These are phyloP conservation scores for Tolypocladium album DNA, from an alignment of 2,329 filamentous ascomycete species.

Conservation along the genomic window DNA sequence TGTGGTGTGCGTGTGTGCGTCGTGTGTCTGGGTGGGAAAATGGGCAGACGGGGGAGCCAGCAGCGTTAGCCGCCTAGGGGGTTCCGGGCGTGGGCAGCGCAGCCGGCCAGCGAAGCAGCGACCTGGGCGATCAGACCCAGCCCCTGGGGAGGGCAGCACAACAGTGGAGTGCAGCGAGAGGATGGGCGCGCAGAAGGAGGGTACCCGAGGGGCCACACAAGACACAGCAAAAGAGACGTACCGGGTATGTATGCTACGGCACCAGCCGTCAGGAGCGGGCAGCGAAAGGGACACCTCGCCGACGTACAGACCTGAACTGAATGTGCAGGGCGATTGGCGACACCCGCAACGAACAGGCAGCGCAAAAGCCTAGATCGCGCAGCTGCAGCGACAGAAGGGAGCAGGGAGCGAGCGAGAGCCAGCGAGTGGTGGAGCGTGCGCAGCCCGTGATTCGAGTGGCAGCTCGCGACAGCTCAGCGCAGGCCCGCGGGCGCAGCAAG, in stretches of 20 bases:
- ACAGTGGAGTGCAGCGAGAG: not conserved
- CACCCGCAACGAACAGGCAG: not conserved
- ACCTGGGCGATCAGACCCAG: not conserved
- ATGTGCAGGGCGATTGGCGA: not conserved
- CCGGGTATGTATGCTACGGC: not conserved
- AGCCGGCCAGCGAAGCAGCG: not conserved
- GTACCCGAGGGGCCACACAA: not conserved
- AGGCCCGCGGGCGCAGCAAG: not conserved
- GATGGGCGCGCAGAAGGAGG: not conserved
- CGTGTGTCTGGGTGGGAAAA: constrained; percentile 19
- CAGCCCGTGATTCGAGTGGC: not conserved
- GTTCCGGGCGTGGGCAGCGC: constrained; percentile 1
- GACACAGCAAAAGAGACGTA: not conserved
- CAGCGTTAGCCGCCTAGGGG: not conserved
- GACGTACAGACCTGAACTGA: not conserved
- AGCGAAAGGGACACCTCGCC: not conserved
- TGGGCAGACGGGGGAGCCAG: constrained; percentile 4
- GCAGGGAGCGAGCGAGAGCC: not conserved
- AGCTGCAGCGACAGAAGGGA: not conserved
- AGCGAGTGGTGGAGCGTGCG: not conserved
- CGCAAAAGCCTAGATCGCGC: not conserved
- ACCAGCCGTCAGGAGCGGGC: not conserved
- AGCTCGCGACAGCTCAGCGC: not conserved
- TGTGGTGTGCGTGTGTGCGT: constrained; percentile 12
- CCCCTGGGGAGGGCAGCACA: not conserved